Percentiles rank a stretch among this genome's conserved stretches.
Evolutionary conservation across 495 filamentous ascomycete genomes (phyloP).

Genomic region (Cetradonia linearis): DNA sequence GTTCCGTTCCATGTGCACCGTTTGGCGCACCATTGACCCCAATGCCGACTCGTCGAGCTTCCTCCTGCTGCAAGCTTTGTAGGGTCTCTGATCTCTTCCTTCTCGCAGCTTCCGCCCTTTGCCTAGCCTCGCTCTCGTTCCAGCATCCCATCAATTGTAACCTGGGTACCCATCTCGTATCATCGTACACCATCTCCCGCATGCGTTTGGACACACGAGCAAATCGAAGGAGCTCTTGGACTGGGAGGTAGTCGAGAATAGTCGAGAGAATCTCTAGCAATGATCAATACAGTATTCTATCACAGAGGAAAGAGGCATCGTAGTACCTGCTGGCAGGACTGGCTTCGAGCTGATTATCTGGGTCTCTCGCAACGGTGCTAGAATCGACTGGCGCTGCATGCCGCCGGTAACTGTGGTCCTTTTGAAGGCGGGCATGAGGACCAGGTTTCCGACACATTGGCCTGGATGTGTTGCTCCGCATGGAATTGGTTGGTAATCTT

Average conservation of each 20-base stretch:
- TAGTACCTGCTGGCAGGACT: slow-evolving; percentile 66
- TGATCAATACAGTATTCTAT: slow-evolving; percentile 7
- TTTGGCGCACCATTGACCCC: slow-evolving; percentile 29
- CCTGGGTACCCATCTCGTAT: slow-evolving; percentile 83
- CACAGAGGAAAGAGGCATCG: not conserved
- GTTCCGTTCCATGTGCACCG: slow-evolving; percentile 21
- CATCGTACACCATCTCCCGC: slow-evolving; percentile 98
- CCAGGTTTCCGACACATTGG: slow-evolving; percentile 1
- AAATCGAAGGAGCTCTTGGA: slow-evolving; percentile 72
- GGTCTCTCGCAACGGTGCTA: slow-evolving; percentile 64
- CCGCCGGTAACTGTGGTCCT: slow-evolving; percentile 43
- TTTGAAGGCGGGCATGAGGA: slow-evolving; percentile 53
- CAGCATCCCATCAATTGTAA: slow-evolving; percentile 81
- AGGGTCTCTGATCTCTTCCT: slow-evolving; percentile 54
- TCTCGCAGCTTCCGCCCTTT: slow-evolving; percentile 63
- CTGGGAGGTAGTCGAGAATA: slow-evolving; percentile 80
- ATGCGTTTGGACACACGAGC: slow-evolving; percentile 82
- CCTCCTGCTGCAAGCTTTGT: slow-evolving; percentile 42
- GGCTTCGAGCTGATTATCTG: slow-evolving; percentile 67
- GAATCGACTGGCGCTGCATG: slow-evolving; percentile 46
- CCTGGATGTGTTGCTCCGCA: not conserved
- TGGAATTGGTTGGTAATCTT: not conserved
- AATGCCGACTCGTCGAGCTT: slow-evolving; percentile 31
- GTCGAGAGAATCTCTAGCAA: slow-evolving; percentile 70
- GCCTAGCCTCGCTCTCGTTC: slow-evolving; percentile 80